phyloP scores from a whole-genome alignment of 2,329 filamentous ascomycete genomes.

The Zasmidium cellare region DNA sequence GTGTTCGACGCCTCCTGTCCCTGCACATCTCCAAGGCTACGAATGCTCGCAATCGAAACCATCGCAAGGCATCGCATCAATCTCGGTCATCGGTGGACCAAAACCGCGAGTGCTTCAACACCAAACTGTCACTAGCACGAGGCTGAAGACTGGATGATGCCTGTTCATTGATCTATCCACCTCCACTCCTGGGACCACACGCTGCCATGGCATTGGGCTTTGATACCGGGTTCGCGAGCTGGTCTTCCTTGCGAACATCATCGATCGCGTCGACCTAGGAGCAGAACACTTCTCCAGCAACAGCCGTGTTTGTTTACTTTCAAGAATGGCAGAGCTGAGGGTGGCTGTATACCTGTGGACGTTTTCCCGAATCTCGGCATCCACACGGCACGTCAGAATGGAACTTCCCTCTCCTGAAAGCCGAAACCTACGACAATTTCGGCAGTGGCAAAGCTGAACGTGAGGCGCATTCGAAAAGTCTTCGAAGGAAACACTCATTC shows the following conservation, averaged over 20 bases:
- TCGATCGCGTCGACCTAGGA: neutral
- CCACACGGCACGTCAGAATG: neutral
- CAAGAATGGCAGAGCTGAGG: neutral
- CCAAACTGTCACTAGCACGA: conserved; percentile 10
- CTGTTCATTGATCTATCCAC: neutral
- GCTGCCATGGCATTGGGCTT: neutral
- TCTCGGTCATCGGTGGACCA: neutral
- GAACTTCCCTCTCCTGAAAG: neutral
- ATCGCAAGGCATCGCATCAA: conserved; percentile 1
- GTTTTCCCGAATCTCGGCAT: neutral
- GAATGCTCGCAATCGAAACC: neutral
- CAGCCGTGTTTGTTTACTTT: conserved; percentile 2
- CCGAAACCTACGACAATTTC: conserved; percentile 1
- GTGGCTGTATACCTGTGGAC: neutral
- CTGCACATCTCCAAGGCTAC: neutral
- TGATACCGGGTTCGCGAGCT: neutral
- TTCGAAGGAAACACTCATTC: neutral
- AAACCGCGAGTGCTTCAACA: neutral
- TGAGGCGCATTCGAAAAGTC: neutral
- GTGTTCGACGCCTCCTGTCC: neutral
- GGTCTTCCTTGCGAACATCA: neutral
- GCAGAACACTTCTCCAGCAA: neutral
- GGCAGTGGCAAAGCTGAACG: neutral
- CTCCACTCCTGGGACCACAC: conserved; percentile 2
- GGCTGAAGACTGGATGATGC: conserved; percentile 5